A percentile compares a stretch with the other conserved stretches of the same genome.
phyloP scores from a whole-genome alignment of 2,329 filamentous ascomycete genomes.

The Graphiopsis chlorocephala region DNA sequence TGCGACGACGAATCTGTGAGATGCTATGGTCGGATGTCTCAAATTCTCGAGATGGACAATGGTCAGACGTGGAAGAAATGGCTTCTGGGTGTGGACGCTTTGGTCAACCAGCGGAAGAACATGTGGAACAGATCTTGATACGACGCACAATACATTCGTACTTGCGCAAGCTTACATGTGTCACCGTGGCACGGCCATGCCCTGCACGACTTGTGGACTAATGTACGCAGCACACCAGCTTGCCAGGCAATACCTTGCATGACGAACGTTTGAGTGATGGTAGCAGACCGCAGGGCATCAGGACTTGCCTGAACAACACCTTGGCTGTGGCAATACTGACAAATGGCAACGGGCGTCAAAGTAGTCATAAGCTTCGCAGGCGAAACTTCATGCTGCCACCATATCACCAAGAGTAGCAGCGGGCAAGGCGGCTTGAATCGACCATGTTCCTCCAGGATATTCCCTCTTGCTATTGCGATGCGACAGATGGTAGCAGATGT shows the following conservation, averaged over 20 bases:
- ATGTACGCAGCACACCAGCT: background rate
- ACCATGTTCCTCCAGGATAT: background rate
- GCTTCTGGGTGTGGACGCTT: background rate
- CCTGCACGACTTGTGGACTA: background rate
- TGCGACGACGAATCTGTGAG: background rate
- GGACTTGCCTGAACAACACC: background rate
- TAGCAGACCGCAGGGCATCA: too few species aligned
- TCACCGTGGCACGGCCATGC: background rate
- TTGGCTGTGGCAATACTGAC: background rate
- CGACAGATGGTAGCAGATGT: background rate
- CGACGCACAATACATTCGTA: background rate
- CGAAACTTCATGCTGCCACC: background rate
- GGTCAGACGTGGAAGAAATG: background rate
- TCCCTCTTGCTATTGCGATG: too few species aligned
- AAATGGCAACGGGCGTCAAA: background rate
- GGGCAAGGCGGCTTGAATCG: background rate
- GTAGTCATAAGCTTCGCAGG: background rate
- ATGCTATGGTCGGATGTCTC: background rate
- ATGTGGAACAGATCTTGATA: background rate
- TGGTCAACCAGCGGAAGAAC: background rate
- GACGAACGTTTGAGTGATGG: background rate
- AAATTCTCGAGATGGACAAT: background rate
- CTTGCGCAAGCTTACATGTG: background rate
- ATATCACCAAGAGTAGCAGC: background rate
- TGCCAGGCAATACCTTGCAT: background rate